Evolutionary conservation across 1,284 basidiomycete species (phyloP).

Genomic region (Malassezia pachydermatis): DNA sequence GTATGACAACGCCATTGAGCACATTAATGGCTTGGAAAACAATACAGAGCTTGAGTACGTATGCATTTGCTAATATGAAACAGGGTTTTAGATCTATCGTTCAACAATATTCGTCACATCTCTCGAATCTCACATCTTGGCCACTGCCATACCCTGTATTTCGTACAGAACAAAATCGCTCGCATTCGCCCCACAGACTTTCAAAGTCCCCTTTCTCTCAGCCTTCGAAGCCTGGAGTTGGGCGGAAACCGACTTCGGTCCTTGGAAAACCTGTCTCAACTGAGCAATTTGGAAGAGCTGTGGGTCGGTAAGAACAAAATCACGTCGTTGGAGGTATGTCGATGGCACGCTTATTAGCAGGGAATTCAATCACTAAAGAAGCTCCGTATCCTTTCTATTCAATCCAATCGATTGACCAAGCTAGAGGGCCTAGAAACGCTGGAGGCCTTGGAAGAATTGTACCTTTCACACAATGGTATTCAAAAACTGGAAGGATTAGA

Average conservation of each 20-base stretch:
- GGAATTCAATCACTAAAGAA: constrained; percentile 20
- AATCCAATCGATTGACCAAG: constrained; percentile 85
- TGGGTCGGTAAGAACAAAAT: constrained; percentile 72
- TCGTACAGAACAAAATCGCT: constrained; percentile 91
- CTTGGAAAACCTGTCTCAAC: constrained; percentile 75
- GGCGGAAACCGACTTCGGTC: constrained; percentile 84
- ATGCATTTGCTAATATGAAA: constrained; percentile 47
- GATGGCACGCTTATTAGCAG: background rate
- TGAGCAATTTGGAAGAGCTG: constrained; percentile 75
- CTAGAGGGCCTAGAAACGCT: constrained; percentile 60
- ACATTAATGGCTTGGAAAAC: constrained; percentile 28
- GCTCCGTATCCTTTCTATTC: constrained; percentile 56
- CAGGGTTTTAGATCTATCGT: constrained; percentile 71
- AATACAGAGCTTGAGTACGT: constrained; percentile 60
- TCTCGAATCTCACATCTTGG: constrained; percentile 54
- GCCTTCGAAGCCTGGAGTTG: constrained; percentile 72
- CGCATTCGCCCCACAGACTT: constrained; percentile 59
- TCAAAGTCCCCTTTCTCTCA: constrained; percentile 55
- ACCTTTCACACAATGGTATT: constrained; percentile 87
- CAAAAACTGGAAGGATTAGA: constrained; percentile 74
- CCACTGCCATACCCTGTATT: constrained; percentile 66
- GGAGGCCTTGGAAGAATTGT: constrained; percentile 69
- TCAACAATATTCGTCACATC: constrained; percentile 64
- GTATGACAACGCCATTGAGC: constrained; percentile 77
- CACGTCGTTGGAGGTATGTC: constrained; percentile 23